These are phyloP conservation scores for Solanum sitiens DNA, from an alignment of 257 asterid genomes.

Conservation along the genomic window DNA sequence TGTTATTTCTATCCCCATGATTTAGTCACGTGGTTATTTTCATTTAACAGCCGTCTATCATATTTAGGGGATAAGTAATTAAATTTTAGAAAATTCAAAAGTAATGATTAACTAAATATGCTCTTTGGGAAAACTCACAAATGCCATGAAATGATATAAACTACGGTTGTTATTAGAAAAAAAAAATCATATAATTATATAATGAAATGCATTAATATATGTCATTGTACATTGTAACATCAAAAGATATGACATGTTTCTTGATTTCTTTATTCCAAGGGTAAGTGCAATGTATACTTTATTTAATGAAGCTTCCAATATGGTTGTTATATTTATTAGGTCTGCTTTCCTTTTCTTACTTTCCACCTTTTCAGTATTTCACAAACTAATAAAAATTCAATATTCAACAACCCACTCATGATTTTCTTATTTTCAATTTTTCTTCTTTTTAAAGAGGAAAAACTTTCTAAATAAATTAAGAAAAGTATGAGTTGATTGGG, in stretches of 20 bases:
- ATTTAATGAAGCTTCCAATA: background rate
- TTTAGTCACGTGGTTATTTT: background rate
- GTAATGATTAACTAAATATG: background rate
- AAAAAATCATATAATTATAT: no score
- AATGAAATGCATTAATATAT: background rate
- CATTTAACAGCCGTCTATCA: background rate
- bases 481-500: background rate
- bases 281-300: background rate
- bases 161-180: no score
- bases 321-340: background rate
- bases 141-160: background rate
- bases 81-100: background rate
- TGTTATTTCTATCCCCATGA: background rate
- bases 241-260: background rate
- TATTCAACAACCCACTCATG: background rate
- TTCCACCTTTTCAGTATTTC: background rate
- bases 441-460: background rate
- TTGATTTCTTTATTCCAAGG: background rate
- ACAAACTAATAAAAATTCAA: background rate
- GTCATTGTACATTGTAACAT: no score
- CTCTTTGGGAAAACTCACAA: no score
- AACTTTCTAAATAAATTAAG: background rate
- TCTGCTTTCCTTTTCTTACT: background rate
- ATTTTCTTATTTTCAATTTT: background rate
- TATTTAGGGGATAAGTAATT: background rate